Conservation (phyloP, 202 grass and related monocot genomes). For the Dendrocalamus latiflorus region DNA sequence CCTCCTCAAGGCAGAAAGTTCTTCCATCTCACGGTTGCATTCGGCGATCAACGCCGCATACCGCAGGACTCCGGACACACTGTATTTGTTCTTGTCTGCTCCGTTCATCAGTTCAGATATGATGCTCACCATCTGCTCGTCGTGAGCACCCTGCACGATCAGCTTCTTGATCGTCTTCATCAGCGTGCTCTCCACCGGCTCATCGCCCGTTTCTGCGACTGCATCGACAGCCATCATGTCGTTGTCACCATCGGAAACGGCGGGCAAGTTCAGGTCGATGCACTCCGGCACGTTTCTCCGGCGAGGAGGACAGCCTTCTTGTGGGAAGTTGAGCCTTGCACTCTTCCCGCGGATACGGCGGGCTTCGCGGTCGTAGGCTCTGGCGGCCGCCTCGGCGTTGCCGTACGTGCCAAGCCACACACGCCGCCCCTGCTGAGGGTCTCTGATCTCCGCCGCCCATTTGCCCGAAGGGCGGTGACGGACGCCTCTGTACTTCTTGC, state of each 20-base stretch:
- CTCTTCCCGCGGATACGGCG: slow-evolving; percentile 28
- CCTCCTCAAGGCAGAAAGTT: not conserved
- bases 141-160: no score
- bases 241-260: not conserved
- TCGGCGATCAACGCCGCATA: not conserved
- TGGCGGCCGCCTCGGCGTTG: slow-evolving; percentile 35
- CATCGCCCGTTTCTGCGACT: not conserved
- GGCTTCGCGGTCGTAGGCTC: slow-evolving; percentile 31
- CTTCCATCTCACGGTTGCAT: slow-evolving; percentile 13
- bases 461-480: no score
- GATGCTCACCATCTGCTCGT: no score
- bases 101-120: no score
- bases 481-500: no score
- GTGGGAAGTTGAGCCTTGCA: slow-evolving; percentile 34
- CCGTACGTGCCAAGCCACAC: slow-evolving; percentile 37
- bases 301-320: not conserved
- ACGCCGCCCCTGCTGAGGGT: no score
- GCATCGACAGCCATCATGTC: not conserved
- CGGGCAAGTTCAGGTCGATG: slow-evolving; percentile 42
- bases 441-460: no score
- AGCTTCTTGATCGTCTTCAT: no score
- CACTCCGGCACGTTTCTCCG: not conserved
- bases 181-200: no score
- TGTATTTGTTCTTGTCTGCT: no score
- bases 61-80: not conserved